Evolutionary conservation across 208 protist species (phyloP).

Genomic region (Leptomonas pyrrhocoris): DNA sequence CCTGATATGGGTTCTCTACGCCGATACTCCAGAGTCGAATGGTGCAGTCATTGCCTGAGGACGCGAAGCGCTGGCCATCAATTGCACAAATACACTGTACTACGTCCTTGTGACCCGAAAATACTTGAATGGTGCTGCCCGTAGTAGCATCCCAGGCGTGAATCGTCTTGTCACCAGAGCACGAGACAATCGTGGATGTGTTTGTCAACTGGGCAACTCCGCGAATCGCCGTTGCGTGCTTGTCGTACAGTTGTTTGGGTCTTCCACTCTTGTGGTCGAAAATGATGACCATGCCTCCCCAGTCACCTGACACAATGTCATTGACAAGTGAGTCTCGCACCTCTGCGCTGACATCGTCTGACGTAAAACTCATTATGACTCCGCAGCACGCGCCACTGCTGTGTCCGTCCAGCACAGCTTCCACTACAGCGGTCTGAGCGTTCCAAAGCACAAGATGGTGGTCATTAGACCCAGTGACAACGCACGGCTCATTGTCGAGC

Average conservation of each 20-base stretch:
- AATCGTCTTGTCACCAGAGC: constrained; percentile 84
- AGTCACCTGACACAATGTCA: constrained; percentile 82
- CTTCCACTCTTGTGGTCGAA: constrained; percentile 64
- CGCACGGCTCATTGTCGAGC: constrained; percentile 39
- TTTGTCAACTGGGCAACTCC: constrained; percentile 62
- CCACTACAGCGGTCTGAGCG: constrained; percentile 36
- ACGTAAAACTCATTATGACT: constrained; percentile 29
- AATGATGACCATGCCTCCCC: constrained; percentile 62
- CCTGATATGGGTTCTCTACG: constrained; percentile 12
- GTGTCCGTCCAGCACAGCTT: constrained; percentile 77
- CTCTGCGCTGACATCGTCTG: constrained; percentile 1
- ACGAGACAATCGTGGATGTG: constrained; percentile 53
- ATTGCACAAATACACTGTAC: constrained; percentile 72
- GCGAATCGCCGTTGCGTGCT: constrained; percentile 66
- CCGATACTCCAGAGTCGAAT: constrained; percentile 60
- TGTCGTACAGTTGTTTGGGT: constrained; percentile 53
- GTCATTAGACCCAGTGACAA: constrained; percentile 82
- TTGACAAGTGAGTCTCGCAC: constrained; percentile 27
- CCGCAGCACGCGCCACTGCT: constrained; percentile 65
- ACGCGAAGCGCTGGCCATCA: constrained; percentile 52
- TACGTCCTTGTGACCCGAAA: constrained; percentile 60
- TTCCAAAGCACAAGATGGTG: constrained; percentile 77
- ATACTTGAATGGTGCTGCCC: constrained; percentile 50
- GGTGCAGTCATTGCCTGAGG: constrained; percentile 67
- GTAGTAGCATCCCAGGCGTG: constrained; percentile 72